phyloP scores from a whole-genome alignment of 2,329 filamentous ascomycete species.

The Sporothrix luriei region DNA sequence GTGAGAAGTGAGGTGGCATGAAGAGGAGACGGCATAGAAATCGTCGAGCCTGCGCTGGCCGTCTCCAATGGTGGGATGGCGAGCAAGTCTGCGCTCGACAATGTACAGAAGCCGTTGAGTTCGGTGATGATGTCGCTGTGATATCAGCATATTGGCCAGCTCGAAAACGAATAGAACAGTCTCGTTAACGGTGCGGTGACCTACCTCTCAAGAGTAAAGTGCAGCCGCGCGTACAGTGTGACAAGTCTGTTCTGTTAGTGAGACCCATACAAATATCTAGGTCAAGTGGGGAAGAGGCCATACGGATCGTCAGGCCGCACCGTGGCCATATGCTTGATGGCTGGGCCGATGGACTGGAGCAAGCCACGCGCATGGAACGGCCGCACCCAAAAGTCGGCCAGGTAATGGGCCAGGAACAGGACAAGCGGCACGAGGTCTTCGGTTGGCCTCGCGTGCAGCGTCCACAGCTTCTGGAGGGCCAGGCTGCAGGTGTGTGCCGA shows the following conservation, averaged over 20 bases:
- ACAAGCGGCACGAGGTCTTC: neutral
- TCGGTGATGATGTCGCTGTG: conserved; percentile 14
- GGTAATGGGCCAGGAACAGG: conserved; percentile 10
- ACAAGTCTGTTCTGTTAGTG: neutral
- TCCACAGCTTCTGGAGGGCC: conserved; percentile 17
- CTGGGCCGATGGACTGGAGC: conserved; percentile 12
- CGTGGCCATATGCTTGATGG: conserved; percentile 17
- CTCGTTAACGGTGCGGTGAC: neutral
- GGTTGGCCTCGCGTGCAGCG: neutral
- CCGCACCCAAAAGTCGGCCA: conserved; percentile 21
- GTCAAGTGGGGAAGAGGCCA: neutral
- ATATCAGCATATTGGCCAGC: neutral
- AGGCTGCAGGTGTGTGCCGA: conserved; percentile 3
- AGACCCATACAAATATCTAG: neutral
- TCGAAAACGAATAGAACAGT: neutral
- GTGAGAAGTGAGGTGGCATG: neutral
- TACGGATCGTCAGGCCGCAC: conserved; percentile 9
- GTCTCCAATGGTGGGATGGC: neutral
- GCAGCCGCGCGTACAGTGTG: neutral
- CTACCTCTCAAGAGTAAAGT: conserved; percentile 6
- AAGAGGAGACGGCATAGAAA: neutral
- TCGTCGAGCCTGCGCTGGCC: neutral
- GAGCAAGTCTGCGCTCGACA: neutral
- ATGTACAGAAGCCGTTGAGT: conserved; percentile 5
- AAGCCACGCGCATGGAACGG: conserved; percentile 3